A percentile compares a stretch with the other conserved stretches of the same genome.
Evolutionary conservation across 2,329 filamentous ascomycete species (phyloP).

Genomic region (Capronia americana): DNA sequence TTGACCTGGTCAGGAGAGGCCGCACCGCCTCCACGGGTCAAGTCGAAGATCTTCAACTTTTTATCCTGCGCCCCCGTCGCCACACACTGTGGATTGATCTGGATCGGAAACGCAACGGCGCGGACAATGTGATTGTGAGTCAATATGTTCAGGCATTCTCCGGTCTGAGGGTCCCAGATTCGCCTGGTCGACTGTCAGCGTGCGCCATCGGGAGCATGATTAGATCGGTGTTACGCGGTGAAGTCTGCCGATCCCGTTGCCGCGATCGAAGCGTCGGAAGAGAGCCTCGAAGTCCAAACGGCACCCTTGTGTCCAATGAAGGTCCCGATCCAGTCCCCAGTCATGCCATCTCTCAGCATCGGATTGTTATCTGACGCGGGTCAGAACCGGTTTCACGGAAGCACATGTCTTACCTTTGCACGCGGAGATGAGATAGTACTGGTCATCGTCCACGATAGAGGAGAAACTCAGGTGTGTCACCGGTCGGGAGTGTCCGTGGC

Average conservation of each 20-base stretch:
- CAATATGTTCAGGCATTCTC: constrained; percentile 84
- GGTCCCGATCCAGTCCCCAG: constrained; percentile 97
- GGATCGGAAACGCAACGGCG: constrained; percentile 85
- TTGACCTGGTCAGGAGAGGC: constrained; percentile 44
- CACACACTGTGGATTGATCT: constrained; percentile 77
- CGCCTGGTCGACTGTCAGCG: constrained; percentile 63
- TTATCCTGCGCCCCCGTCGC: constrained; percentile 96
- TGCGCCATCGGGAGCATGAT: constrained; percentile 1
- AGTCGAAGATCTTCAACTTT: constrained; percentile 91
- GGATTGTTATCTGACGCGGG: constrained; percentile 81
- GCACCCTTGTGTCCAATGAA: constrained; percentile 98
- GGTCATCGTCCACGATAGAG: constrained; percentile 77
- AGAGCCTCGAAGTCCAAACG: constrained; percentile 93
- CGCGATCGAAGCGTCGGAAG: constrained; percentile 83
- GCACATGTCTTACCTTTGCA: constrained; percentile 71
- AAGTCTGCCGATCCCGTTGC: constrained; percentile 97
- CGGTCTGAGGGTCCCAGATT: constrained; percentile 96
- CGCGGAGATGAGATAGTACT: constrained; percentile 91
- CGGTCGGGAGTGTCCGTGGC: constrained; percentile 90
- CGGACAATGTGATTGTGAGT: constrained; percentile 96
- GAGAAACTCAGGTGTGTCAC: constrained; percentile 93
- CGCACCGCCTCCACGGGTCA: constrained; percentile 60
- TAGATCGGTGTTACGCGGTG: constrained; percentile 71
- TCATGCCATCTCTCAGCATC: constrained; percentile 95
- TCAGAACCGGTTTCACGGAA: constrained; percentile 11